A percentile compares a stretch with the other conserved stretches of the same genome.
Evolutionary conservation across 176 grass and related monocot genomes (phyloP).

Genomic region (Eremochloa ophiuroides): DNA sequence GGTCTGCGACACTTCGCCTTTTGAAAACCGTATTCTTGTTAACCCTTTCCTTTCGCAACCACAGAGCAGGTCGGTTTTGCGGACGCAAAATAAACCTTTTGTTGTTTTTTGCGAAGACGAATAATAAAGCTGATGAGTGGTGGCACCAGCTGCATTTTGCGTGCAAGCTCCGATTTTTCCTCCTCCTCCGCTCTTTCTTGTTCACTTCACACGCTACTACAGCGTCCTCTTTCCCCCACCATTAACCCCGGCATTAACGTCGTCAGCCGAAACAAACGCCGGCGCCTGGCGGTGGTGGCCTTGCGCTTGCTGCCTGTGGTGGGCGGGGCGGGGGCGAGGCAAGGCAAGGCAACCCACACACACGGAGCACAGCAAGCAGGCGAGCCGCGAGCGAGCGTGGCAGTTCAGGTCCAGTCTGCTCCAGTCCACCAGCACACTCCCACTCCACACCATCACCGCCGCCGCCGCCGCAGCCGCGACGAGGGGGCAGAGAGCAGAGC

Average conservation of each 20-base stretch:
- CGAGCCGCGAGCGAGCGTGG: background rate
- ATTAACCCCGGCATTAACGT: conserved; percentile 11
- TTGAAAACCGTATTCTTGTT: background rate
- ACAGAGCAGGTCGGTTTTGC: background rate
- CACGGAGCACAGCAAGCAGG: background rate
- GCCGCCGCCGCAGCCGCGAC: background rate
- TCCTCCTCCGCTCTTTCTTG: background rate
- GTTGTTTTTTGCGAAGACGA: too few species aligned
- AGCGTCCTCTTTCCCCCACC: background rate
- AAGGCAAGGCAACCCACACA: background rate
- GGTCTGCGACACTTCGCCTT: background rate
- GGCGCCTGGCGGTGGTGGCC: background rate
- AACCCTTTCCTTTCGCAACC: background rate
- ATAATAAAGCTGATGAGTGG: background rate
- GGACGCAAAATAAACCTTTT: background rate
- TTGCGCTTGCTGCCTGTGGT: background rate
- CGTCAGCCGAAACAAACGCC: background rate
- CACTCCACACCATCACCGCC: background rate
- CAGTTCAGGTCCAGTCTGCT: background rate
- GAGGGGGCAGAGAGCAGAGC: background rate
- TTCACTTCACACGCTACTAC: background rate
- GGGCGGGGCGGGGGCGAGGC: background rate
- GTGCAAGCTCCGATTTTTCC: background rate
- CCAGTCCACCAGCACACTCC: background rate
- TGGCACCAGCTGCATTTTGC: background rate